These are phyloP conservation scores for Ceratobasidium theobromae DNA, from an alignment of 1,284 basidiomycete species.

Conservation along the genomic window DNA sequence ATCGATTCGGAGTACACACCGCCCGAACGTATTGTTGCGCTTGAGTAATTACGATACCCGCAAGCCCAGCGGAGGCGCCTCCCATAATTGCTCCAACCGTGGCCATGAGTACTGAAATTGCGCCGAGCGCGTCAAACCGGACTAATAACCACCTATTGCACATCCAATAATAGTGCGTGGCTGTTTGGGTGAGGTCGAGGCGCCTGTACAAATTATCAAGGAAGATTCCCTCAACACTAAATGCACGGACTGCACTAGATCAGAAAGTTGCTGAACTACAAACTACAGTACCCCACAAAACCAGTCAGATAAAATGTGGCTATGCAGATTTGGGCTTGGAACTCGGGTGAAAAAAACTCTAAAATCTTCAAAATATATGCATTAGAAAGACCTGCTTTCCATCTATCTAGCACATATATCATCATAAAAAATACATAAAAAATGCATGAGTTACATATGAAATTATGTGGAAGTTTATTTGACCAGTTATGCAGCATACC, in stretches of 20 bases:
- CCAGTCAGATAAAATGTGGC: no score
- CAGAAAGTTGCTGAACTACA: no score
- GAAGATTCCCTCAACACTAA: background rate
- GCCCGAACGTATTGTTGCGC: background rate
- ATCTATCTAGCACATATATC: background rate
- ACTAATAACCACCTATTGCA: conserved; percentile 1
- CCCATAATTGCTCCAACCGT: background rate
- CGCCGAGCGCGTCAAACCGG: background rate
- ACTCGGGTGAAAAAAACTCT: background rate
- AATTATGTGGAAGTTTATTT: background rate
- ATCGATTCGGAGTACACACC: background rate
- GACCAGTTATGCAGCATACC: background rate
- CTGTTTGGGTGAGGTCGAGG: conserved; percentile 21
- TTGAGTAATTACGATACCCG: background rate
- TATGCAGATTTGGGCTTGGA: no score
- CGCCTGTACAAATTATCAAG: background rate
- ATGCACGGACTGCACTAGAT: conserved; percentile 4
- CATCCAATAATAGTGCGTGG: conserved; percentile 15
- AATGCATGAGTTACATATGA: background rate
- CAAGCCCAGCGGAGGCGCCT: background rate
- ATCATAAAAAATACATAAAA: background rate
- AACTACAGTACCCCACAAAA: no score
- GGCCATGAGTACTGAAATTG: conserved; percentile 3
- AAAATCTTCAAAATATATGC: background rate
- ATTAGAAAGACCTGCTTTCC: background rate